Evolutionary conservation across 2,329 filamentous ascomycete species (phyloP).

Genomic region (Reticulascus tulasneorum): DNA sequence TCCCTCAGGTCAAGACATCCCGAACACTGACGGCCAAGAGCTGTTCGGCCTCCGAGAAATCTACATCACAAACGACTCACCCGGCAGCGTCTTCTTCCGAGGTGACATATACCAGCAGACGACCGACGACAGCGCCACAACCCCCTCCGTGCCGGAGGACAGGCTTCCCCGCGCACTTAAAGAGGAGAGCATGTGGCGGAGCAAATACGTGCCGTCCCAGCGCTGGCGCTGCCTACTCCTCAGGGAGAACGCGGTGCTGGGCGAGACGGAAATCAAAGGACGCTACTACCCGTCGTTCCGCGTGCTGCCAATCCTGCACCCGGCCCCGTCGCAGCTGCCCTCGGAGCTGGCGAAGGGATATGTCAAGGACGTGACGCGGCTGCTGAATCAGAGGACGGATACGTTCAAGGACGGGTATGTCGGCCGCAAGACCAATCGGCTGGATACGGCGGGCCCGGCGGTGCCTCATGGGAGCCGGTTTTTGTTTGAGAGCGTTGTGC

Average conservation of each 20-base stretch:
- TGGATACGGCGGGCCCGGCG: constrained; percentile 39
- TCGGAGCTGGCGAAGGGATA: constrained; percentile 32
- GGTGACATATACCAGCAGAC: constrained; percentile 35
- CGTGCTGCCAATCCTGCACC: constrained; percentile 44
- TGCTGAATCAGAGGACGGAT: constrained; percentile 50
- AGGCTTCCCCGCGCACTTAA: constrained; percentile 35
- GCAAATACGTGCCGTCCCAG: constrained; percentile 24
- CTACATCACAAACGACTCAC: constrained; percentile 29
- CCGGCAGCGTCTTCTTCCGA: constrained; percentile 34
- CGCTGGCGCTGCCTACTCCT: constrained; percentile 37
- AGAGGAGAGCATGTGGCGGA: constrained; percentile 36
- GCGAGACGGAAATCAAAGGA: constrained; percentile 46
- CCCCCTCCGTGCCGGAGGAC: constrained; percentile 27
- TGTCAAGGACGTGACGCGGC: constrained; percentile 40
- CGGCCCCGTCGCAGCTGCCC: constrained; percentile 23
- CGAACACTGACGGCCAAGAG: constrained; percentile 24
- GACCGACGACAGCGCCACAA: constrained; percentile 16
- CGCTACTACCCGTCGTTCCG: constrained; percentile 56
- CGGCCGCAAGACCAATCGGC: constrained; percentile 35
- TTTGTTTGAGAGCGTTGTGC: constrained; percentile 28
- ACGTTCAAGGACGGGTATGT: constrained; percentile 35
- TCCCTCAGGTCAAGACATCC: constrained; percentile 29
- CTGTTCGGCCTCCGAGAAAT: constrained; percentile 38
- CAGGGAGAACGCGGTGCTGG: constrained; percentile 41
- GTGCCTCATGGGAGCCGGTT: constrained; percentile 27